Conservation (phyloP, 495 filamentous ascomycete species). For the Thermothielavioides terrestris region DNA sequence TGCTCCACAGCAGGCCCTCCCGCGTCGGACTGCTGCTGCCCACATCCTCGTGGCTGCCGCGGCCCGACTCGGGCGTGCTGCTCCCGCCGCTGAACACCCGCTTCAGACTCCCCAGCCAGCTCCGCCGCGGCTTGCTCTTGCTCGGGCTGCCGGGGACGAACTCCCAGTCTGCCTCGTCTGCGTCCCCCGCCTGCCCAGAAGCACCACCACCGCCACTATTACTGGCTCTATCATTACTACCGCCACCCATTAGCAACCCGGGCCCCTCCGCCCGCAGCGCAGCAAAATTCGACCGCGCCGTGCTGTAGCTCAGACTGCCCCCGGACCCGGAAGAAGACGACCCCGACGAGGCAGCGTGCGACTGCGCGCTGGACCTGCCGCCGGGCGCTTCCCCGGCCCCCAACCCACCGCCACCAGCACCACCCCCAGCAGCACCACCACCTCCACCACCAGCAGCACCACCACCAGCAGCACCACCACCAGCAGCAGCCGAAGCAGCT, state of each 20-base stretch:
- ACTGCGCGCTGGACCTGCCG: no score
- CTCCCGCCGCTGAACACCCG: conserved; percentile 33
- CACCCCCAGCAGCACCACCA: conserved; percentile 3
- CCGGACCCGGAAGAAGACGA: no score
- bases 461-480: no score
- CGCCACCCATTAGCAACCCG: conserved; percentile 41
- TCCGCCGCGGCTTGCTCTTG: conserved; percentile 34
- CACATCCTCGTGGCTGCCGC: conserved; percentile 3
- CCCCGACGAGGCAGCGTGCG: no score
- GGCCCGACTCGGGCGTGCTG: conserved; percentile 6
- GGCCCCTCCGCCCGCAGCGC: conserved; percentile 60
- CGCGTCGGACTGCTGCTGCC: conserved; percentile 17
- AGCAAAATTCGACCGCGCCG: conserved; percentile 54
- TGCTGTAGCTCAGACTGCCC: conserved; percentile 27
- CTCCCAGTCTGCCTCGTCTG: conserved; percentile 21
- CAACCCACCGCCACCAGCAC: no score
- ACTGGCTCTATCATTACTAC: background rate
- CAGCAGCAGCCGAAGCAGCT: background rate
- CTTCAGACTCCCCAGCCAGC: conserved; percentile 43
- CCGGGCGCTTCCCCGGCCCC: no score
- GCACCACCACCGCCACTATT: background rate
- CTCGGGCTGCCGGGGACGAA: conserved; percentile 36
- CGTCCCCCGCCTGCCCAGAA: conserved; percentile 6
- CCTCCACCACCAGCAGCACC: background rate
- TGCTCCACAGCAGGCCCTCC: conserved; percentile 19